phyloP scores from a whole-genome alignment of 1,284 basidiomycete genomes.

The Ganoderma leucocontextum region DNA sequence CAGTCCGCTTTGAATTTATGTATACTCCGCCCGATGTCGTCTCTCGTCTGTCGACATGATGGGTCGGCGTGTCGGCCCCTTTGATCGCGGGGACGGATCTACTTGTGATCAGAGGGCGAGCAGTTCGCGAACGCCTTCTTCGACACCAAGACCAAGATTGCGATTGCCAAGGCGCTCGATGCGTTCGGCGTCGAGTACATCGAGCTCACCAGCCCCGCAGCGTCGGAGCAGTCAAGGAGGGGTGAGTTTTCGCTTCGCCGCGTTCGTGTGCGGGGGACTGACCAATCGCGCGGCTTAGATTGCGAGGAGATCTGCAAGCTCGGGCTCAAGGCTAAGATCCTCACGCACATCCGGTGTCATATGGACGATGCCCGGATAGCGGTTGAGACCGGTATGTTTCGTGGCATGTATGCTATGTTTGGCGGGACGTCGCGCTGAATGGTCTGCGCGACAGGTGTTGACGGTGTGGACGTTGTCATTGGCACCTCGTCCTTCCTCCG shows the following conservation, averaged over 20 bases:
- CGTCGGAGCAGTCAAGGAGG: slow-evolving; percentile 93
- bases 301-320: slow-evolving; percentile 99
- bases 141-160: slow-evolving; percentile 99
- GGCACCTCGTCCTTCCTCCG: slow-evolving; percentile 99
- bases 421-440: not conserved
- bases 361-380: slow-evolving; percentile 99
- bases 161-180: slow-evolving; percentile 97
- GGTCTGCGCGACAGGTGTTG: slow-evolving; percentile 73
- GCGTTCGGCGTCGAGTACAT: slow-evolving; percentile 99
- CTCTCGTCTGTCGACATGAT: slow-evolving; percentile 18
- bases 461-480: slow-evolving; percentile 99
- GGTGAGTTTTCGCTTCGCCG: slow-evolving; percentile 28
- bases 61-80: not conserved
- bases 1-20: not conserved
- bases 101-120: slow-evolving; percentile 82
- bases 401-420: not conserved
- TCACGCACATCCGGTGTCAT: slow-evolving; percentile 99
- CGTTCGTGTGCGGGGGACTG: not conserved
- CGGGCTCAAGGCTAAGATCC: slow-evolving; percentile 95
- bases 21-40: not conserved
- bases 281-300: slow-evolving; percentile 56
- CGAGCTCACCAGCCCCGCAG: slow-evolving; percentile 97
- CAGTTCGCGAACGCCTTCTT: slow-evolving; percentile 99
- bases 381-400: slow-evolving; percentile 90
- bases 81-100: slow-evolving; percentile 4